Percentiles rank a stretch among this genome's conserved stretches.
Evolutionary conservation across 2,329 filamentous ascomycete species (phyloP).

Genomic region (Aspergillus sp.): DNA sequence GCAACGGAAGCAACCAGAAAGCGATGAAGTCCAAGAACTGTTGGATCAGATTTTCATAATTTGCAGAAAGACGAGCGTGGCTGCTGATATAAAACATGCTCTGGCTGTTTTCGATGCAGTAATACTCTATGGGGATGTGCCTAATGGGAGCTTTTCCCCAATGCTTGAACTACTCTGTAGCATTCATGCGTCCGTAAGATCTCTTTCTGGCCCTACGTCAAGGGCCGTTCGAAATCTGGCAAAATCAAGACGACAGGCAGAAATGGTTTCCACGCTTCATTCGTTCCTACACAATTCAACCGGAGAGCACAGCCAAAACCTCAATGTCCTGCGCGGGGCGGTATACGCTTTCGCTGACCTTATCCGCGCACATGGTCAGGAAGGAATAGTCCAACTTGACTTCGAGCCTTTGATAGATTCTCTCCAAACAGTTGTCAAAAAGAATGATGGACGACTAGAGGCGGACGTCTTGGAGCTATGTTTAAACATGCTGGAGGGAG

Average conservation of each 20-base stretch:
- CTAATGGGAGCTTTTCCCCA: constrained; percentile 36
- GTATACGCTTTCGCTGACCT: constrained; percentile 44
- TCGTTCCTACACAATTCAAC: constrained; percentile 36
- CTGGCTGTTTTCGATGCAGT: constrained; percentile 44
- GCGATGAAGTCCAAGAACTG: constrained; percentile 37
- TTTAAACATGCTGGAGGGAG: constrained; percentile 40
- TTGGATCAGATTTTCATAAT: constrained; percentile 39
- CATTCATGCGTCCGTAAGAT: constrained; percentile 45
- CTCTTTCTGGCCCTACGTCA: constrained; percentile 43
- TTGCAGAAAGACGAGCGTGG: constrained; percentile 42
- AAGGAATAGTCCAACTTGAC: constrained; percentile 37
- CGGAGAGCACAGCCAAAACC: constrained; percentile 35
- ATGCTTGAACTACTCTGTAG: constrained; percentile 45
- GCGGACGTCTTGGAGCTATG: constrained; percentile 43
- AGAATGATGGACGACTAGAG: constrained; percentile 39
- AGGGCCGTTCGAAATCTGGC: constrained; percentile 43
- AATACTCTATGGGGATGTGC: constrained; percentile 41
- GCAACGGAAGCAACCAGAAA: constrained; percentile 37
- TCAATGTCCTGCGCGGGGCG: constrained; percentile 42
- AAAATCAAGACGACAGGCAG: constrained; percentile 38
- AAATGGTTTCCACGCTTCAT: constrained; percentile 40
- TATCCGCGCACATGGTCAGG: constrained; percentile 39
- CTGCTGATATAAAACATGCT: constrained; percentile 43
- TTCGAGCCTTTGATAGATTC: constrained; percentile 39
- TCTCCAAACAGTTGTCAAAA: constrained; percentile 33